Evolutionary conservation across 202 grass and related monocot species (phyloP).

Genomic region (Dendrocalamus latiflorus): DNA sequence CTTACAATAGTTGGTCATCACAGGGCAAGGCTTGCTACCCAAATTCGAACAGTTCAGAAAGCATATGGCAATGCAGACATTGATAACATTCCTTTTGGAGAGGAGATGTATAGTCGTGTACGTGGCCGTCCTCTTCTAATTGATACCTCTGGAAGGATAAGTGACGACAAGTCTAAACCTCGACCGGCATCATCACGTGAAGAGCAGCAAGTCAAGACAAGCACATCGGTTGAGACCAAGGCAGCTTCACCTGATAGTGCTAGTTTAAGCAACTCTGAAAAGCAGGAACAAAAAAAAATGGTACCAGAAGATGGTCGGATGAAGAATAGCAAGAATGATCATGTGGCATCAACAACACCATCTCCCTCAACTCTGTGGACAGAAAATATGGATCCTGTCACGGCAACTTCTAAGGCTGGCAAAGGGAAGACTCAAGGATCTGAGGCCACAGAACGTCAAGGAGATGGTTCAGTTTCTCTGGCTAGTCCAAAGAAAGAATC

Average conservation of each 20-base stretch:
- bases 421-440: slow-evolving; percentile 35
- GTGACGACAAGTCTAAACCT: slow-evolving; percentile 73
- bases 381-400: slow-evolving; percentile 33
- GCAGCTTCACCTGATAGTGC: slow-evolving; percentile 26
- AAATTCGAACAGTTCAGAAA: slow-evolving; percentile 98
- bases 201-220: slow-evolving; percentile 54
- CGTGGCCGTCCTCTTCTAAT: slow-evolving; percentile 68
- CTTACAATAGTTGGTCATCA: slow-evolving; percentile 97
- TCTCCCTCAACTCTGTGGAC: slow-evolving; percentile 32
- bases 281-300: slow-evolving; percentile 56
- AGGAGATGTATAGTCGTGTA: slow-evolving; percentile 61
- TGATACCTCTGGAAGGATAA: slow-evolving; percentile 63
- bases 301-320: slow-evolving; percentile 36
- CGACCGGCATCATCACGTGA: slow-evolving; percentile 38
- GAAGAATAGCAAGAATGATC: slow-evolving; percentile 45
- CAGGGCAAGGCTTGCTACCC: slow-evolving; percentile 90
- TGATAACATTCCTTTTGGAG: slow-evolving; percentile 88
- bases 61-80: slow-evolving; percentile 82
- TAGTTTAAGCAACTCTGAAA: slow-evolving; percentile 52
- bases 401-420: slow-evolving; percentile 17
- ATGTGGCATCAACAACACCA: neutral
- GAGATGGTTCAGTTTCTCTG: slow-evolving; percentile 32
- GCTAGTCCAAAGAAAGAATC: slow-evolving; percentile 60
- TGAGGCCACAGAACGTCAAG: slow-evolving; percentile 39
- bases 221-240: slow-evolving; percentile 27